Evolutionary conservation across 441 rosid species (phyloP), one percentile per base, ranked within the genome.

Genomic region (Raphanus hybrid): DNA sequence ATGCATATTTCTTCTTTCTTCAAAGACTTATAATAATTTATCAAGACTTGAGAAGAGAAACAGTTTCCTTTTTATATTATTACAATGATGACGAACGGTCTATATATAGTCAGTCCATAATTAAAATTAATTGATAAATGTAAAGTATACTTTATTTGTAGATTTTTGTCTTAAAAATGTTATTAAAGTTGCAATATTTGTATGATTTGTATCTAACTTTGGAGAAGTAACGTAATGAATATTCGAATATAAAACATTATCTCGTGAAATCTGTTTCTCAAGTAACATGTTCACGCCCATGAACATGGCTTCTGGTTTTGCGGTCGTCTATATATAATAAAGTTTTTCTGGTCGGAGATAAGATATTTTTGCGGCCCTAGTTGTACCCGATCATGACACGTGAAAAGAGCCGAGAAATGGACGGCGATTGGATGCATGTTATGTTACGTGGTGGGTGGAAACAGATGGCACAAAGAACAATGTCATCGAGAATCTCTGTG

Each of bases 291-390:
- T 55, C 80, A 80, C 80, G 76, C 70, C 79, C 76, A 65, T 75
- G 79, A 75, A 75, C 77, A 71, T 71, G 77, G 70, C 71, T 71
- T 75, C 80, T 75, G 80, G 76, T 80, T 71, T 75, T 71, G 71
- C 74, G 77, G 76, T 67, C 55, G 50, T 60, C 7, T 70, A 50
- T 65, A 75, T 34, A 75, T 35, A 65, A 60, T 64, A 59, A 64
- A 7, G 15, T 67, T 5, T 50, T 60, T 10, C n/a, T 52, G 26
- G 79, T 75, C 55, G 75, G 75, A 54, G 80, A 75, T 71, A 71
- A 75, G 74, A 80, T 71, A 75, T 60, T 67, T 66, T 8, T 0
- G 43, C 32, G 27, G 14, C 3, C 26, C 26, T 32, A 3, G 57
- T 67, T 41, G 62, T 37, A 26, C 7, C 2, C 1, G 61, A 60